A percentile compares a stretch with the other conserved stretches of the same genome.
Evolutionary conservation across 148 eudicot genomes (phyloP).

Genomic region (Spergularia bocconei): DNA sequence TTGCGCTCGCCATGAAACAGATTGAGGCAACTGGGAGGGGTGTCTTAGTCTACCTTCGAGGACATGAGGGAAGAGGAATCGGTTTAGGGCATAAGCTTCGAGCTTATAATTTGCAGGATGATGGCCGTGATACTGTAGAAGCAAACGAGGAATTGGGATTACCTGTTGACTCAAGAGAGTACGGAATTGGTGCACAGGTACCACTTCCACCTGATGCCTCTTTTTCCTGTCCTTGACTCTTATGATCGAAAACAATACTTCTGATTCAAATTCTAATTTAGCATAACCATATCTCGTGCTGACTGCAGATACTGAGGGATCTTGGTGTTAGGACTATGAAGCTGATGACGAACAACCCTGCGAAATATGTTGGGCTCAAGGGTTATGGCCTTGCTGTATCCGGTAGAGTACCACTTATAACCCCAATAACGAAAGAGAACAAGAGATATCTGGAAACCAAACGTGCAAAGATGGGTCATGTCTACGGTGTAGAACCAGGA

Average conservation of each 20-base stretch:
- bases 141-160: conserved; percentile 48
- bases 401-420: conserved; percentile 79
- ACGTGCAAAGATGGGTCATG: conserved; percentile 84
- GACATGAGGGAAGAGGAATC: conserved; percentile 49
- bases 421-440: conserved; percentile 79
- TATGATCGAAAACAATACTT: too few species aligned
- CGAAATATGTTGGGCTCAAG: conserved; percentile 73
- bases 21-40: conserved; percentile 48
- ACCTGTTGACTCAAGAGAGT: conserved; percentile 47
- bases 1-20: conserved; percentile 45
- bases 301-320: conserved; percentile 77
- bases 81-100: conserved; percentile 53
- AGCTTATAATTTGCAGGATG: conserved; percentile 48
- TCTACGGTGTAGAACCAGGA: conserved; percentile 49
- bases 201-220: too few species aligned
- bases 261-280: background rate
- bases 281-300: background rate
- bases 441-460: conserved; percentile 84
- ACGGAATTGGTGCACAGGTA: conserved; percentile 58
- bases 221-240: background rate
- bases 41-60: conserved; percentile 46
- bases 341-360: conserved; percentile 94
- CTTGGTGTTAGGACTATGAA: conserved; percentile 84
- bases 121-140: conserved; percentile 50
- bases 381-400: conserved; percentile 80